Percentiles rank a stretch among this genome's conserved stretches.
Evolutionary conservation across 805 yeast species (phyloP).

Genomic region (Kuraishia molischiana): DNA sequence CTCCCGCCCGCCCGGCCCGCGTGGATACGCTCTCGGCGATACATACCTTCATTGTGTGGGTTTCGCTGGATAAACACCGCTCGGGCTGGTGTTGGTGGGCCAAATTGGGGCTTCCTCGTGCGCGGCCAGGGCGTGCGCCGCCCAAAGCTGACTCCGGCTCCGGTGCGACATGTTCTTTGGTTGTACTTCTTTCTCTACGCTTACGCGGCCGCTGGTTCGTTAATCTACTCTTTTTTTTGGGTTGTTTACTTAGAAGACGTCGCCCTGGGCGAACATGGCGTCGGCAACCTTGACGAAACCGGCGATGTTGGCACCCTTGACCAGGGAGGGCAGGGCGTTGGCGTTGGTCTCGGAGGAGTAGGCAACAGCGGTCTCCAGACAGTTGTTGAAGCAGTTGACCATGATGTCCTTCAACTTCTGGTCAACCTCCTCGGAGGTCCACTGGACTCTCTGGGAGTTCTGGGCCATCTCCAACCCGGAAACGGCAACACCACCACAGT

Average conservation of each 20-base stretch:
- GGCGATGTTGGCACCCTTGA: conserved; percentile 98
- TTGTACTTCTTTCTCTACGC: too few species aligned
- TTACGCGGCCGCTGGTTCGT: not conserved
- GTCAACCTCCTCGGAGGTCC: conserved; percentile 94
- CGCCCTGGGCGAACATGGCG: conserved; percentile 98
- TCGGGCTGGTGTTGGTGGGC: too few species aligned
- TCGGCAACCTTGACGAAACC: conserved; percentile 98
- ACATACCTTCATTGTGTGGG: too few species aligned
- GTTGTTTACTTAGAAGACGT: conserved; percentile 30
- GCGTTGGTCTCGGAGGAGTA: conserved; percentile 62
- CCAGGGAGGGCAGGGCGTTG: conserved; percentile 81
- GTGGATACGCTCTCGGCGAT: too few species aligned
- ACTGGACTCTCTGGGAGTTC: conserved; percentile 86
- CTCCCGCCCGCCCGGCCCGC: too few species aligned
- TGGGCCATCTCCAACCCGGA: conserved; percentile 99
- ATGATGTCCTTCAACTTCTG: conserved; percentile 82
- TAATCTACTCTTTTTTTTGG: not conserved
- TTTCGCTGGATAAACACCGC: too few species aligned
- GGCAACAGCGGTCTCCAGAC: conserved; percentile 77
- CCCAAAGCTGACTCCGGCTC: too few species aligned
- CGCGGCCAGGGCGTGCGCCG: too few species aligned
- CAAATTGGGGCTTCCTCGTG: too few species aligned
- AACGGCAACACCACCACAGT: conserved; percentile 99
- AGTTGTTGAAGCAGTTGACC: conserved; percentile 87
- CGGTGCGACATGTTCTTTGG: too few species aligned